A percentile compares a stretch with the other conserved stretches of the same genome.
Evolutionary conservation across 2,329 filamentous ascomycete species (phyloP).

Genomic region (Zymoseptoria passerinii): DNA sequence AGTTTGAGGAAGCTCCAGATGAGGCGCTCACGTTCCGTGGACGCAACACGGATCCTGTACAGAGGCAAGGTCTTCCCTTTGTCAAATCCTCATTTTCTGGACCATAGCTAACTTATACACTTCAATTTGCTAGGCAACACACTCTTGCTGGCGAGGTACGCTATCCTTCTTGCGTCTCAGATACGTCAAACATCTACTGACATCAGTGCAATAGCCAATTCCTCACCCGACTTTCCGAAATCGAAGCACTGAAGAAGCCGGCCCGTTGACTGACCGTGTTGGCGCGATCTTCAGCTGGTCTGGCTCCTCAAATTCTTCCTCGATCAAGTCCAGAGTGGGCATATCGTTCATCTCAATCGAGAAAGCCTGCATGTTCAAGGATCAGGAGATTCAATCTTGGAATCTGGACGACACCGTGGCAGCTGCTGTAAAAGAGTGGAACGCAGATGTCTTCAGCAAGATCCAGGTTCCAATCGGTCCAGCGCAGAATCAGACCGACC

Average conservation of each 20-base stretch:
- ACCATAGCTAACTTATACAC: not conserved
- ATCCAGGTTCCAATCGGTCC: constrained; percentile 50
- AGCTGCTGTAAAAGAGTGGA: constrained; percentile 49
- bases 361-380: constrained; percentile 52
- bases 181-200: not conserved
- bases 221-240: constrained; percentile 34
- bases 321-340: constrained; percentile 49
- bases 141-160: constrained; percentile 13
- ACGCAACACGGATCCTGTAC: constrained; percentile 20
- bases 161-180: not conserved
- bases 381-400: constrained; percentile 46
- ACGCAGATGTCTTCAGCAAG: constrained; percentile 53
- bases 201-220: constrained; percentile 7
- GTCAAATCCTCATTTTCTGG: not conserved
- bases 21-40: constrained; percentile 29
- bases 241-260: constrained; percentile 17
- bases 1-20: constrained; percentile 43
- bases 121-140: constrained; percentile 11
- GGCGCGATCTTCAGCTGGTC: constrained; percentile 46
- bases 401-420: constrained; percentile 22
- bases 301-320: constrained; percentile 23
- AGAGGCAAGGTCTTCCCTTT: constrained; percentile 1
- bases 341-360: constrained; percentile 58
- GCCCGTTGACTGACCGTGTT: constrained; percentile 37
- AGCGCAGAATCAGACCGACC: constrained; percentile 41